Base-by-base conservation (phyloP, 1,139 yeast species). In the Lodderomyces theae region DNA sequence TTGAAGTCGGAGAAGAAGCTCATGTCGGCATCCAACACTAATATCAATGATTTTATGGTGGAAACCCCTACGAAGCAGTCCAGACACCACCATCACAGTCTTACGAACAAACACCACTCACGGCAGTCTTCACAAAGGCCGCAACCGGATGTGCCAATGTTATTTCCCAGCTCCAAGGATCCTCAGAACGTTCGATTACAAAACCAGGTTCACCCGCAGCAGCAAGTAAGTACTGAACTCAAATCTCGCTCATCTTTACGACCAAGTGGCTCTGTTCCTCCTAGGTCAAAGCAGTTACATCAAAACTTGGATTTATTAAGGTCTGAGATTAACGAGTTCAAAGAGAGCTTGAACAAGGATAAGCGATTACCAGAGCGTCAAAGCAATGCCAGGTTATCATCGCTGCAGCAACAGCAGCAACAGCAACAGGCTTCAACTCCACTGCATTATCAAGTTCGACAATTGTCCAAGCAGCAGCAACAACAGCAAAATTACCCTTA, bases 291-390 rank as follows among this genome's bases (percentile, higher is more conserved):
- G n/a, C 68, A 68, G 40, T 57, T 72, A 52, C 69, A 69, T 44
- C 73, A 69, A 41, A 70, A 71, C 45, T 61, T 72, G 44, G 73
- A 71, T 45, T 50, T 70, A 41, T 60, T 72, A 41, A 53, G 77
- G 41, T 58, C 63, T 19, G 78, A 72, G 50, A 69, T 72, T 43
- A 71, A 71, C 47, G 76, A 72, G 42, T 72, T 72, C 46, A 72
- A 71, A 42, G 77, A 72, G 42, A 69, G 72, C 43, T 58, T 71
- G 48, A 61, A 60, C 35, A 60, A 56, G 28, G 18, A 24, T 9
- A 24, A 24, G 26, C 11, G 11, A 4, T 9, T 24, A 18, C 3
- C 31, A 16, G 17, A 7, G 18, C 3, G 12, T 4, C 8, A 16
- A 25, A n/a, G n/a, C n/a, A 25, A 13, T 5, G 29, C 11, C 11